These are phyloP conservation scores for Echinosophora koreensis DNA, from an alignment of 306 rosid genomes.

Conservation along the genomic window DNA sequence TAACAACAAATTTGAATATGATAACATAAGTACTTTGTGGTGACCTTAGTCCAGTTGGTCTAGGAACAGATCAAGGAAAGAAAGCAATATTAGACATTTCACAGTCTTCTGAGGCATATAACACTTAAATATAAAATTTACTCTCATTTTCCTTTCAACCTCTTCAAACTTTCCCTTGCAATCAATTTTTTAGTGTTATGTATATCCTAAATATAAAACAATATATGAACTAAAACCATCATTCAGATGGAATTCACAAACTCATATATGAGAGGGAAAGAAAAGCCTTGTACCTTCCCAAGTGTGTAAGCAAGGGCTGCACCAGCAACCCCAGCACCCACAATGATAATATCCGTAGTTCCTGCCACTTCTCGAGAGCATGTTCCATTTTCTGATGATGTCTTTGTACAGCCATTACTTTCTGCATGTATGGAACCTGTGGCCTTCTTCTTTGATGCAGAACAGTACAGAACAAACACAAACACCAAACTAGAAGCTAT, in stretches of 20 bases:
- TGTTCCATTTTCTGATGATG: conserved; percentile 40
- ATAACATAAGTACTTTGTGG: not conserved
- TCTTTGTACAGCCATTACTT: conserved; percentile 24
- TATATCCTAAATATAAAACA: no score
- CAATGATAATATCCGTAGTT: conserved; percentile 63
- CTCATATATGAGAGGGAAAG: not conserved
- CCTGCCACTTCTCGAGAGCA: conserved; percentile 25
- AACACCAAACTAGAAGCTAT: conserved; percentile 56
- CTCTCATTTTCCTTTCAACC: no score
- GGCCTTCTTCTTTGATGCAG: conserved; percentile 48
- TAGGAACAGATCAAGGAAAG: no score
- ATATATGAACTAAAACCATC: not conserved
- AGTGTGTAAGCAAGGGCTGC: conserved; percentile 94
- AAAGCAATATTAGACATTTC: no score
- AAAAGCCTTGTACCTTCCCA: conserved; percentile 62
- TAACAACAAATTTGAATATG: conserved; percentile 1
- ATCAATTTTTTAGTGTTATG: no score
- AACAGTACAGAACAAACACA: conserved; percentile 47
- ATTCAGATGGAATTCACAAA: not conserved
- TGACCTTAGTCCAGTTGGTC: not conserved
- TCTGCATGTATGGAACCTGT: conserved; percentile 33
- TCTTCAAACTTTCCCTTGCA: no score
- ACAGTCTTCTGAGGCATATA: no score
- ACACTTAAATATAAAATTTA: no score
- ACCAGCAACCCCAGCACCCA: conserved; percentile 96